These are phyloP conservation scores for Nelumbo lutea DNA, from an alignment of 164 flowering plant species.

Conservation along the genomic window DNA sequence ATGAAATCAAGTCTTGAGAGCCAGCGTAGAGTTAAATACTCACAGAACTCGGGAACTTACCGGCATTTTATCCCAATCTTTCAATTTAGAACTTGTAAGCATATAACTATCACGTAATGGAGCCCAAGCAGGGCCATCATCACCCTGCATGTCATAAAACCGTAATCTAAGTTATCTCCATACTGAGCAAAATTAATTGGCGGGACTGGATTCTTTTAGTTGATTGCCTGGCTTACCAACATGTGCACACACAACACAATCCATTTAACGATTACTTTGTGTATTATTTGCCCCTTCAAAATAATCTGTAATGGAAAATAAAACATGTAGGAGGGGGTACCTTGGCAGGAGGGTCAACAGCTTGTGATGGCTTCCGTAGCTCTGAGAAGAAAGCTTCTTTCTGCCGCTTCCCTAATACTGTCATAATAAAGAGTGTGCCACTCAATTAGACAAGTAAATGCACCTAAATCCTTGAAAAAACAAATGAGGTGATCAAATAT, in stretches of 20 bases:
- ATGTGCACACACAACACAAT: too few species aligned
- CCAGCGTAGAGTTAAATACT: background rate
- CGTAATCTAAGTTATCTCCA: background rate
- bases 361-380: constrained; percentile 39
- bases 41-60: constrained; percentile 29
- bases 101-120: constrained; percentile 81
- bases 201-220: too few species aligned
- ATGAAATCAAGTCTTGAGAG: too few species aligned
- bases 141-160: constrained; percentile 36
- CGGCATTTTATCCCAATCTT: constrained; percentile 83
- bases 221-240: too few species aligned
- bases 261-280: too few species aligned
- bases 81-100: constrained; percentile 76
- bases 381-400: constrained; percentile 79
- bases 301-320: too few species aligned
- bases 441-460: too few species aligned
- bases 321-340: constrained; percentile 13
- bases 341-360: constrained; percentile 33
- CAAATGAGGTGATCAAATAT: too few species aligned
- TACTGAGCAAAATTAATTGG: too few species aligned
- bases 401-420: constrained; percentile 62
- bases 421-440: constrained; percentile 2
- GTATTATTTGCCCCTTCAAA: background rate
- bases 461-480: too few species aligned
- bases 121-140: constrained; percentile 77